Base-by-base conservation (phyloP, 768 basidiomycete genomes). In the Bullera alba region DNA sequence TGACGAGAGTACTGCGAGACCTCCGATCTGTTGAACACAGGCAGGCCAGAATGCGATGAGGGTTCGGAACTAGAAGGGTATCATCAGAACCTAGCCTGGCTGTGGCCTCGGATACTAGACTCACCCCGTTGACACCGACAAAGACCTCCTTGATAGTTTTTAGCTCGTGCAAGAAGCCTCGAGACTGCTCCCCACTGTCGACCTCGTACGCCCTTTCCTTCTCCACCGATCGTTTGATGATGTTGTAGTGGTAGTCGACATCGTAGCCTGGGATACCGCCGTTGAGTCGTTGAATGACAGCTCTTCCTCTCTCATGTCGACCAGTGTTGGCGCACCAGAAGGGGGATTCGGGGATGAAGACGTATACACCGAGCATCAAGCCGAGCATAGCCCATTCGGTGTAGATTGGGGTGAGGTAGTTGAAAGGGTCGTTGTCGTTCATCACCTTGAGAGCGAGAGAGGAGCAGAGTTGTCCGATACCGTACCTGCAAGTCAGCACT, bases 11-110 rank as follows among this genome's bases (percentile, higher is more conserved):
- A 64, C 56, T 2, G 57, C 48, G 2, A 67, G 53, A 46, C 62
- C 65, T 6, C 43, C 34, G 22, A 67, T 44, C 38, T 67, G 65
- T 36, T 63, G 61, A 12, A 52, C 30, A n/a, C 44, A 47, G 1
- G 58, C 52, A 1, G 65, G 57, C 57, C 49, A 57, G 42, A 60
- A 61, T 8, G 65, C 65, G 14, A 63, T 53, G 7, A 67, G 43
- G 0, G 62, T 63, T 17, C 63, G 57, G 49, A 60, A 57, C 61
- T 63, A 44, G 15, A n/a, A 23, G 6, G 3, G 22, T 5, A 28
- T 28, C 21, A 6, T 28, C 41, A 22, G 35, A 28, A 22, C 44
- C 32, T 19, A 29, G 2, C 3, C 2, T 15, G 12, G 2, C 22
- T 45, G 28, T n/a, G 22, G 16, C 19, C 14, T 28, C n/a, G n/a